phyloP scores from a whole-genome alignment of 371 early-diverging fungal genomes.

The Mucor ambiguus region DNA sequence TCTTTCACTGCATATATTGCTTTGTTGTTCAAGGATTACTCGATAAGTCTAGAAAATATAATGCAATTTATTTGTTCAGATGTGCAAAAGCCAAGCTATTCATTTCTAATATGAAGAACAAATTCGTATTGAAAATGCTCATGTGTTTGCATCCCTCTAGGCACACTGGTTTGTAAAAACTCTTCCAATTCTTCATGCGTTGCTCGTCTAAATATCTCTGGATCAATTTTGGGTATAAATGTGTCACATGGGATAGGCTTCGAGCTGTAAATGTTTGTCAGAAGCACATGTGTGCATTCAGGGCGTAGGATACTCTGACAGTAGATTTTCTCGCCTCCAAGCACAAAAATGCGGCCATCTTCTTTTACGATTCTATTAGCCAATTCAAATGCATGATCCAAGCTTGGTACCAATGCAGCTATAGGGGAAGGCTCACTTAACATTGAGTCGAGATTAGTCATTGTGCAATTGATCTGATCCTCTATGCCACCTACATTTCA shows the following conservation, averaged over 20 bases:
- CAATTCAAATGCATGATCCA: slow-evolving; percentile 23
- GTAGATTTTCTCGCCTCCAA: slow-evolving; percentile 72
- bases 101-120: slow-evolving; percentile 35
- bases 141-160: slow-evolving; percentile 50
- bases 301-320: slow-evolving; percentile 53
- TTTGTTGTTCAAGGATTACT: too few species aligned
- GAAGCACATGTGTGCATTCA: slow-evolving; percentile 57
- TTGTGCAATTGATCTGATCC: background rate
- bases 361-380: slow-evolving; percentile 8
- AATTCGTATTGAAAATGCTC: slow-evolving; percentile 50
- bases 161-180: slow-evolving; percentile 44
- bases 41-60: background rate
- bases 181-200: slow-evolving; percentile 43
- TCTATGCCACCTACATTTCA: slow-evolving; percentile 44
- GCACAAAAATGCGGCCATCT: slow-evolving; percentile 49
- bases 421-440: background rate
- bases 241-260: slow-evolving; percentile 62
- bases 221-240: slow-evolving; percentile 65
- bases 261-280: slow-evolving; percentile 56
- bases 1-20: too few species aligned
- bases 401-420: slow-evolving; percentile 12
- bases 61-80: background rate
- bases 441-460: background rate
- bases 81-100: background rate
- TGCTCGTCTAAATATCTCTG: slow-evolving; percentile 30